Evolutionary conservation across 2,329 filamentous ascomycete genomes (phyloP).

Genomic region (Beauveria sp.): DNA sequence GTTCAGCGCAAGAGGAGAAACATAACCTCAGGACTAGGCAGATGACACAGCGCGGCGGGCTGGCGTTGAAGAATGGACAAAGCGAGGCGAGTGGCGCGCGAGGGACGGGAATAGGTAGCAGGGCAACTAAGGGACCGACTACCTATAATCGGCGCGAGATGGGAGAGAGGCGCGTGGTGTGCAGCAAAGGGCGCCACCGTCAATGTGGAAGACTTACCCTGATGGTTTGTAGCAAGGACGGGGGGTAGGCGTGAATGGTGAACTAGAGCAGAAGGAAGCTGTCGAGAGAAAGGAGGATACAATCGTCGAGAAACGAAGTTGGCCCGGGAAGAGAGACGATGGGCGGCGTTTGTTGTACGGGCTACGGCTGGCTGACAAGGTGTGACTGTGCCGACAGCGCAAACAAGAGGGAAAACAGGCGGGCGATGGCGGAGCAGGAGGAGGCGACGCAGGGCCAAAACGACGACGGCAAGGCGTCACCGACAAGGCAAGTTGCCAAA

Average conservation of each 20-base stretch:
- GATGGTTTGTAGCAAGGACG: background rate
- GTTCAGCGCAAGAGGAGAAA: background rate
- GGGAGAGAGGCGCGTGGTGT: background rate
- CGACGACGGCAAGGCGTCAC: constrained; percentile 5
- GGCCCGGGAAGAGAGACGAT: background rate
- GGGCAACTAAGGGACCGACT: background rate
- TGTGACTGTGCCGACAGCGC: constrained; percentile 7
- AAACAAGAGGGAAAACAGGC: constrained; percentile 1
- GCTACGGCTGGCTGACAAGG: background rate
- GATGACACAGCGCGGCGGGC: background rate
- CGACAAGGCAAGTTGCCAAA: constrained; percentile 9
- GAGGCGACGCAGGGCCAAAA: background rate
- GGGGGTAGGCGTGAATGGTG: background rate
- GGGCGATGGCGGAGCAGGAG: constrained; percentile 2
- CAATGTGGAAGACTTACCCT: constrained; percentile 3
- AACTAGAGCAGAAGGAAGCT: background rate
- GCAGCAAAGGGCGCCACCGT: background rate
- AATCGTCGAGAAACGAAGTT: background rate
- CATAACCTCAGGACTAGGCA: background rate
- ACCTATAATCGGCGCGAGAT: background rate
- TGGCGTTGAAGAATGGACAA: background rate
- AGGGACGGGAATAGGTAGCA: constrained; percentile 4
- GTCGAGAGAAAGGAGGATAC: background rate
- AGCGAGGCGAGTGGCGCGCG: background rate
- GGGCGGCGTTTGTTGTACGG: background rate